phyloP scores from a whole-genome alignment of 805 yeast genomes.

The Kodamaea jinghongensis region DNA sequence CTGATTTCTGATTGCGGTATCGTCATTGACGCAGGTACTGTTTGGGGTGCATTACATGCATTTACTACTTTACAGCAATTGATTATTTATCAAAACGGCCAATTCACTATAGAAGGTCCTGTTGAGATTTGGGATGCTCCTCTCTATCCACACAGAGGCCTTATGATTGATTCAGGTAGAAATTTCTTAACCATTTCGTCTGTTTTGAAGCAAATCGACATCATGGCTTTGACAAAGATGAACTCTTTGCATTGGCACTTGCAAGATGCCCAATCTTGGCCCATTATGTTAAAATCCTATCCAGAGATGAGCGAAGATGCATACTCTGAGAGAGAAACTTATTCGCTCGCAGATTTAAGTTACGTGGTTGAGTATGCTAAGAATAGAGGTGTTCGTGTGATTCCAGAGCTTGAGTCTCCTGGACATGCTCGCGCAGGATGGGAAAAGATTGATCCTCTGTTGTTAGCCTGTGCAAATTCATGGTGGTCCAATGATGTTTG shows the following conservation, averaged over 20 bases:
- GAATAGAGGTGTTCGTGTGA: conserved; percentile 36
- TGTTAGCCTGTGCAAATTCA: conserved; percentile 30
- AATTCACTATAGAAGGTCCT: conserved; percentile 29
- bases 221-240: conserved; percentile 37
- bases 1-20: conserved; percentile 15
- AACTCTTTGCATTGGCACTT: conserved; percentile 43
- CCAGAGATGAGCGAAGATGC: conserved; percentile 42
- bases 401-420: conserved; percentile 43
- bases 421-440: conserved; percentile 43
- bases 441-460: conserved; percentile 27
- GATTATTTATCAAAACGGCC: conserved; percentile 24
- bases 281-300: conserved; percentile 26
- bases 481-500: conserved; percentile 26
- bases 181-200: conserved; percentile 28
- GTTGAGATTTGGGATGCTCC: conserved; percentile 36
- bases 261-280: conserved; percentile 42
- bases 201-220: conserved; percentile 34
- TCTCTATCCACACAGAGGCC: conserved; percentile 35
- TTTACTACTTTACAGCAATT: conserved; percentile 40
- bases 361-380: conserved; percentile 30
- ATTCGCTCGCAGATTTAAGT: conserved; percentile 24
- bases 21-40: conserved; percentile 27
- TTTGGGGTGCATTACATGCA: conserved; percentile 44
- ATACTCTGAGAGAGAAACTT: conserved; percentile 30
- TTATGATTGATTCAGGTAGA: conserved; percentile 39